Conservation (phyloP, 2,329 filamentous ascomycete genomes). For the Arthrocladium fulminans region DNA sequence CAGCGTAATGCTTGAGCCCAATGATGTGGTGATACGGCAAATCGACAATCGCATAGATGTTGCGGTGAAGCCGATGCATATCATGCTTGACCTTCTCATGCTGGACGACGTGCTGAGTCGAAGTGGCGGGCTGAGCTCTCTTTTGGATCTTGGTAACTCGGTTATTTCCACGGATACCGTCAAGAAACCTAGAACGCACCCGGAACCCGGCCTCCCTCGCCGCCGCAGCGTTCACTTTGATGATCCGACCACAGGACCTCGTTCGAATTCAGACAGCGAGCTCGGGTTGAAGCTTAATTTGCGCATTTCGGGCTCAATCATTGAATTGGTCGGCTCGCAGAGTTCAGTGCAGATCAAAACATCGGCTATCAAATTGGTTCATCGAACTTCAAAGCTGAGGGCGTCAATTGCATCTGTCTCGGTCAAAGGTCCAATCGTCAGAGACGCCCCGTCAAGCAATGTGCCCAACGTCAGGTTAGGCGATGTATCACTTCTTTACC, state of each 20-base stretch:
- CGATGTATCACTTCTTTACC: slow-evolving; percentile 63
- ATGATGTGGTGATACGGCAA: slow-evolving; percentile 18
- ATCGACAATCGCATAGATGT: slow-evolving; percentile 44
- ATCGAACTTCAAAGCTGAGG: slow-evolving; percentile 62
- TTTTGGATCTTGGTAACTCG: slow-evolving; percentile 79
- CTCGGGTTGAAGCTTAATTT: slow-evolving; percentile 57
- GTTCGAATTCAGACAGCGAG: slow-evolving; percentile 12
- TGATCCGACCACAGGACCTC: slow-evolving; percentile 23
- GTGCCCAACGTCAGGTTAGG: slow-evolving; percentile 55
- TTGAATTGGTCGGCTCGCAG: slow-evolving; percentile 67
- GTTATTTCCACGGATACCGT: slow-evolving; percentile 63
- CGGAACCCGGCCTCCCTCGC: slow-evolving; percentile 21
- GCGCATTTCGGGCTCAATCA: slow-evolving; percentile 64
- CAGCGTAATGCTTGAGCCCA: slow-evolving; percentile 21
- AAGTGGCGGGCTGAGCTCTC: slow-evolving; percentile 85
- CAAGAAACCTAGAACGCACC: slow-evolving; percentile 22
- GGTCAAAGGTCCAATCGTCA: slow-evolving; percentile 55
- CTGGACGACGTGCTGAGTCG: slow-evolving; percentile 80
- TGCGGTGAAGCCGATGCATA: slow-evolving; percentile 64
- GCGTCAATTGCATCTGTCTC: slow-evolving; percentile 68
- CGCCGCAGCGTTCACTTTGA: slow-evolving; percentile 51
- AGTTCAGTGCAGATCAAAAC: slow-evolving; percentile 67
- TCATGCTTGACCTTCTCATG: slow-evolving; percentile 67
- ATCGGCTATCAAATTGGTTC: slow-evolving; percentile 72
- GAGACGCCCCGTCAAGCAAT: slow-evolving; percentile 39